Evolutionary conservation across 2,329 filamentous ascomycete species (phyloP), one percentile per base, ranked within the genome.

Genomic region (Helicocarpus griseus): DNA sequence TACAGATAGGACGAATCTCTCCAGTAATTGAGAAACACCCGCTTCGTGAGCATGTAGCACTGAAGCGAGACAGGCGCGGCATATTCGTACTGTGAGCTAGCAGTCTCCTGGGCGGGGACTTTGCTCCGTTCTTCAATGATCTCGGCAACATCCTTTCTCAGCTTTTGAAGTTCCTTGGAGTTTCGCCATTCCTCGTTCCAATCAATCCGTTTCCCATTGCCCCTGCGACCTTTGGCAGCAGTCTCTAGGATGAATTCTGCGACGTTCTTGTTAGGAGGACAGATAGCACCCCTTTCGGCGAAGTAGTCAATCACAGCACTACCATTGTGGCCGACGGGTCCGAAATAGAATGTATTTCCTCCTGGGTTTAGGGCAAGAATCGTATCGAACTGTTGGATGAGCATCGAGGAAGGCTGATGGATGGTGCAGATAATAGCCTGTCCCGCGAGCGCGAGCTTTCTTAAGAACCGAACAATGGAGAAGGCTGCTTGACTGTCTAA

Each of bases 111-210:
- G 21, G 66, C 55, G 0, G 72, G 73, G 0, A 74, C 57, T 58
- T 77, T 71, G 61, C 73, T 75, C 50, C 83, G 78, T 43, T 80
- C 76, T 1, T 72, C 64, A 56, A 82, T 79, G 50, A 89, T 79
- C 1, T 73, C 71, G 38, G 82, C 73, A 51, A 90, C 89, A 59
- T 89, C 84, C 9, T 78, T 68, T 5, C 82, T 66, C 17, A 88
- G 70, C 1, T 69, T 65, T 31, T 74, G 70, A 54, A 80, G 79
- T 60, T 89, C 76, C 9, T 79, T 69, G 0, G 83, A 88, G 41
- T 77, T 77, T 24, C 72, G 70, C 86, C 87, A 90, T 62, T 87
- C 83, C 33, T 87, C 78, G 61, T 86, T 84, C 86, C 86, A 90
- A 61, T 89, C 77, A 40, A 87, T 69, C 29, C 68, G 70, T 50